These are phyloP conservation scores for Rhodomyrtus tomentosa DNA, from an alignment of 345 rosid genomes.

Conservation along the genomic window DNA sequence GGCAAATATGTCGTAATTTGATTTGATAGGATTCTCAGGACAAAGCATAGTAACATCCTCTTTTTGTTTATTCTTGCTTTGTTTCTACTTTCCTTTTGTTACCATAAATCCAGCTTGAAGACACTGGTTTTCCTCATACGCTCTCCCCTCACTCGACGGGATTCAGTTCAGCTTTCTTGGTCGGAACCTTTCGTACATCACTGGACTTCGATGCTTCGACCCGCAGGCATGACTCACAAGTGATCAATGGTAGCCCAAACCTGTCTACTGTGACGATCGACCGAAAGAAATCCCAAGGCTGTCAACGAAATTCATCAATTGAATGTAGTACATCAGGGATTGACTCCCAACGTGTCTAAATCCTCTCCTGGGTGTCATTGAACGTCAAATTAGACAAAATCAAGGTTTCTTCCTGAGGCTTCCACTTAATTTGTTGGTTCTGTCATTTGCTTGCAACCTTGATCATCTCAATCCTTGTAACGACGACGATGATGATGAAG, in stretches of 20 bases:
- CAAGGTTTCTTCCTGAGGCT: background rate
- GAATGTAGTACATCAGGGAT: background rate
- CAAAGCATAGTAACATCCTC: too few species aligned
- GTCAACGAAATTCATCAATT: too few species aligned
- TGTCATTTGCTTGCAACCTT: background rate
- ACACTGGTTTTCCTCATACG: background rate
- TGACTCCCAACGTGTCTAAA: background rate
- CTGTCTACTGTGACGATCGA: background rate
- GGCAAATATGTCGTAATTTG: too few species aligned
- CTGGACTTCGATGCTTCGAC: background rate
- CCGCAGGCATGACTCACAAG: background rate
- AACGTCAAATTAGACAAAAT: background rate
- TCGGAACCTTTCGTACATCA: background rate
- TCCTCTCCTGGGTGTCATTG: background rate
- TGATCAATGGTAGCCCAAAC: background rate
- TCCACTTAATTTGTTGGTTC: background rate
- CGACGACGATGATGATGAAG: too few species aligned
- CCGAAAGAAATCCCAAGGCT: background rate
- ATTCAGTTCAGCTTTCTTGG: fast-evolving
- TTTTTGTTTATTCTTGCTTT: too few species aligned
- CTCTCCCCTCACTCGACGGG: background rate
- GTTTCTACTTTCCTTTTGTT: too few species aligned
- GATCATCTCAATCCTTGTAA: background rate
- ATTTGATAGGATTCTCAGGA: too few species aligned
- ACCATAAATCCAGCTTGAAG: too few species aligned